Conservation (phyloP, 2,329 filamentous ascomycete genomes). For the Cladosporium sp. region DNA sequence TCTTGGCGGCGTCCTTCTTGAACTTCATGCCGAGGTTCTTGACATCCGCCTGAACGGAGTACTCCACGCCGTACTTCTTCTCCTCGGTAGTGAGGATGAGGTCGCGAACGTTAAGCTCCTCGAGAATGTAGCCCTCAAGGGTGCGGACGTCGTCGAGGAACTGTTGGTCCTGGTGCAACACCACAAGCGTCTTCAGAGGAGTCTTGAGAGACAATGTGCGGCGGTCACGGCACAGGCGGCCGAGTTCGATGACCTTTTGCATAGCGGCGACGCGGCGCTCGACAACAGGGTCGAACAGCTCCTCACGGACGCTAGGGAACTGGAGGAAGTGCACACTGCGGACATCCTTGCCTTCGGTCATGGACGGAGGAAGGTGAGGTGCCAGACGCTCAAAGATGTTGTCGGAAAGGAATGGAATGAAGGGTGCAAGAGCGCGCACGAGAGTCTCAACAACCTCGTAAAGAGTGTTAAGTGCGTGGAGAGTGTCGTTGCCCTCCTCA, state of each 20-base stretch:
- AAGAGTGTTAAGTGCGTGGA: conserved; percentile 86
- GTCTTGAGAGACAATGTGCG: conserved; percentile 82
- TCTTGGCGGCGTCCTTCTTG: conserved; percentile 86
- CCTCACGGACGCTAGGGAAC: conserved; percentile 82
- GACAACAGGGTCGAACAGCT: conserved; percentile 79
- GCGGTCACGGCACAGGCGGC: conserved; percentile 78
- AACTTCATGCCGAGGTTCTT: conserved; percentile 93
- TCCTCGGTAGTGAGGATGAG: conserved; percentile 82
- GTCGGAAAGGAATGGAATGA: conserved; percentile 92
- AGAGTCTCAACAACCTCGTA: conserved; percentile 92
- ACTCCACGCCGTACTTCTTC: conserved; percentile 84
- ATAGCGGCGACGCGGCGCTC: conserved; percentile 84
- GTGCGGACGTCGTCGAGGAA: conserved; percentile 85
- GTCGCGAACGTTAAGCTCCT: conserved; percentile 87
- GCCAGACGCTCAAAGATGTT: conserved; percentile 84
- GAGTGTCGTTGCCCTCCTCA: conserved; percentile 79
- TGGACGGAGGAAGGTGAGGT: conserved; percentile 70
- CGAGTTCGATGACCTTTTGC: conserved; percentile 93
- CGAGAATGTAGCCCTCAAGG: conserved; percentile 79
- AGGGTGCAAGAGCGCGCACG: conserved; percentile 81
- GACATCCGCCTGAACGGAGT: conserved; percentile 87
- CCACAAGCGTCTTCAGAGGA: conserved; percentile 80
- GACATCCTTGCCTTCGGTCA: conserved; percentile 61
- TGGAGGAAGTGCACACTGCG: conserved; percentile 88
- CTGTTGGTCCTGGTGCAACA: conserved; percentile 76